A percentile compares a stretch with the other conserved stretches of the same genome.
These are phyloP conservation scores for Fistulina hepatica DNA, from an alignment of 1,284 basidiomycete species.

Conservation along the genomic window DNA sequence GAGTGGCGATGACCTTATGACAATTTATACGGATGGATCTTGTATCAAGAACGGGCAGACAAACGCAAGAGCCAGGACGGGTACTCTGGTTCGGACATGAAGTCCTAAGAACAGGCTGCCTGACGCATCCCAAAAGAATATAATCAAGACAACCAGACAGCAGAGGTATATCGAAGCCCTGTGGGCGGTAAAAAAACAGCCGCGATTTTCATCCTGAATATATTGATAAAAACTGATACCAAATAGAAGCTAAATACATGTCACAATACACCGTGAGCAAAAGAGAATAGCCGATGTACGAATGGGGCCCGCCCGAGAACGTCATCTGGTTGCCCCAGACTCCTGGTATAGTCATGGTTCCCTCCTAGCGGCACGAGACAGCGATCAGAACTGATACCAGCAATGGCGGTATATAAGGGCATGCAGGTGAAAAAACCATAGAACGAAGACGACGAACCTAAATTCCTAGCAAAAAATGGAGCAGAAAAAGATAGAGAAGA, in stretches of 20 bases:
- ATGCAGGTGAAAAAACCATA: slow-evolving; percentile 5
- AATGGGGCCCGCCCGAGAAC: slow-evolving; percentile 42
- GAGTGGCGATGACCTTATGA: not conserved
- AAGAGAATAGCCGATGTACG: slow-evolving; percentile 38
- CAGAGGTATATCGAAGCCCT: not conserved
- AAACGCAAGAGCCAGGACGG: not conserved
- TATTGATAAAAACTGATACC: not conserved
- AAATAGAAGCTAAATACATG: not conserved
- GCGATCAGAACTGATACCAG: slow-evolving; percentile 13
- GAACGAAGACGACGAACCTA: slow-evolving; percentile 9
- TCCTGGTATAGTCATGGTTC: slow-evolving; percentile 29
- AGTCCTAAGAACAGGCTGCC: not conserved
- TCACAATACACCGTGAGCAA: not conserved
- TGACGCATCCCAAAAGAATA: not conserved
- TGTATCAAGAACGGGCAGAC: not conserved
- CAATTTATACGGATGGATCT: not conserved
- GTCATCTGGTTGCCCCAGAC: slow-evolving; percentile 42
- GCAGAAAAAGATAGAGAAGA: not conserved
- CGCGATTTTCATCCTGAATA: too few relatives aligned
- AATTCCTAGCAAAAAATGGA: not conserved
- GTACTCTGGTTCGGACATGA: not conserved
- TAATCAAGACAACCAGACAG: not conserved
- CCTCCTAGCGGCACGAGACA: slow-evolving; percentile 13
- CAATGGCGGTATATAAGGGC: slow-evolving; percentile 15
- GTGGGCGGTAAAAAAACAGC: not conserved